Evolutionary conservation across 169 alveolate genomes (phyloP), one percentile per base, ranked within the genome.

Genomic region (Toxoplasma gondii): DNA sequence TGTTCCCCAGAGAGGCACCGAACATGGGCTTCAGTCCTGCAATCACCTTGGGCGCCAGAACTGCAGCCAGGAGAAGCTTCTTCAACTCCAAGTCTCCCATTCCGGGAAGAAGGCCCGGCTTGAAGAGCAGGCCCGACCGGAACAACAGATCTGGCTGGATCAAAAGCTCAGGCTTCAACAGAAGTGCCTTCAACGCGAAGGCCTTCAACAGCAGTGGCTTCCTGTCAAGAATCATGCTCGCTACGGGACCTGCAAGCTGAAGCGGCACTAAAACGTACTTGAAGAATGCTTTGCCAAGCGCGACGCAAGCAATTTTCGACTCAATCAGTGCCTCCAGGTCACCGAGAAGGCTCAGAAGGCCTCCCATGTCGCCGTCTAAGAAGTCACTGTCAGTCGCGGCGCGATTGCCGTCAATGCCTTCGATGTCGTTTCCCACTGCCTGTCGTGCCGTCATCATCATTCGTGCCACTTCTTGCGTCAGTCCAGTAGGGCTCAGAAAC

Each of bases 191-290:
- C 49, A 74, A 16, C 34, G 84, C 84, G 24, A 74, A 74, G 4
- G 84, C 41, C 41, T 74, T 74, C 84, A 74, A 34, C 84, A 74
- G 84, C 84, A 74, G 1, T 49, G 84, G 84, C 84, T 74, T 74
- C 84, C 7, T 74, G 41, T n/a, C 41, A 38, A 74, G 84, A 24
- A 74, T 9, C 84, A 74, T 36, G 45, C 49, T 38, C 45, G 84
- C 84, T 36, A 74, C 84, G 0, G 84, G 84, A 7, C 41, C 45
- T 74, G 84, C 84, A 5, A 74, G 84, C 45, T 38, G 27, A n/a
- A 74, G 45, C 22, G 84, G 84, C 45, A 36, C 45, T 9, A 74
- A 34, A 0, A 74, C 41, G 34, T 36, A 74, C 84, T n/a, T 36
- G 84, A 74, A n/a, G 45, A 74, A 74, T 7, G 43, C 84, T n/a